Conservation (phyloP, 768 basidiomycete genomes). For the Kockovaella imperatae region DNA sequence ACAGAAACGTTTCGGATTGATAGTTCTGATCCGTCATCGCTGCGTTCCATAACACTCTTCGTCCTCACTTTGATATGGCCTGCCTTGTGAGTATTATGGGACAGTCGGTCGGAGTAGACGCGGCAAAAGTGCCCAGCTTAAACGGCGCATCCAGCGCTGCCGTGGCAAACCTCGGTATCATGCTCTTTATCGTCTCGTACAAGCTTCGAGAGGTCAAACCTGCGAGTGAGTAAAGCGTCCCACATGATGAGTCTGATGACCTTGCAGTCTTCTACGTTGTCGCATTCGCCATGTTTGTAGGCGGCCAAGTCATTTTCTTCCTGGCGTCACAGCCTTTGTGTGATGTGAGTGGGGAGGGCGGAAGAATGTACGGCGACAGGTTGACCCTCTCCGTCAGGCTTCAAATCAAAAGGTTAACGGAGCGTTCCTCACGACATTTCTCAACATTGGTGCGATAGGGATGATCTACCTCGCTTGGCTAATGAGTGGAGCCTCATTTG, state of each 20-base stretch:
- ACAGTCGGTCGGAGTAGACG: neutral
- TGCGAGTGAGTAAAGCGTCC: slow-evolving; percentile 48
- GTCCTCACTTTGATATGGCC: slow-evolving; percentile 75
- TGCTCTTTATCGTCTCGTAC: slow-evolving; percentile 69
- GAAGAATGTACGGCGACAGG: neutral
- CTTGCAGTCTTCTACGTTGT: slow-evolving; percentile 59
- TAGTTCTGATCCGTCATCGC: slow-evolving; percentile 52
- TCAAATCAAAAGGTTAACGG: slow-evolving; percentile 68
- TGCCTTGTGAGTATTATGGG: slow-evolving; percentile 52
- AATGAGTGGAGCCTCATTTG: slow-evolving; percentile 5
- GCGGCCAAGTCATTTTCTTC: slow-evolving; percentile 76
- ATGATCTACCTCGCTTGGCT: slow-evolving; percentile 69
- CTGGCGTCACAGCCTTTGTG: slow-evolving; percentile 72
- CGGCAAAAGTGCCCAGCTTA: neutral
- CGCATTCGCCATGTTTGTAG: slow-evolving; percentile 66
- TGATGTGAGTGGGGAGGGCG: slow-evolving; percentile 45
- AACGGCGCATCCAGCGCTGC: slow-evolving; percentile 50
- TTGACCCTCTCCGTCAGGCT: slow-evolving; percentile 20
- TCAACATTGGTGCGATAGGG: slow-evolving; percentile 68
- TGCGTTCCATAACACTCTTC: slow-evolving; percentile 69
- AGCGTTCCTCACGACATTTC: slow-evolving; percentile 72
- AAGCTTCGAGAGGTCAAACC: slow-evolving; percentile 73
- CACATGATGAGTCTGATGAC: neutral
- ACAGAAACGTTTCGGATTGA: slow-evolving; percentile 56
- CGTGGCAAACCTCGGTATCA: slow-evolving; percentile 62